phyloP scores from a whole-genome alignment of 2,329 filamentous ascomycete genomes.

The Cadophora malorum region DNA sequence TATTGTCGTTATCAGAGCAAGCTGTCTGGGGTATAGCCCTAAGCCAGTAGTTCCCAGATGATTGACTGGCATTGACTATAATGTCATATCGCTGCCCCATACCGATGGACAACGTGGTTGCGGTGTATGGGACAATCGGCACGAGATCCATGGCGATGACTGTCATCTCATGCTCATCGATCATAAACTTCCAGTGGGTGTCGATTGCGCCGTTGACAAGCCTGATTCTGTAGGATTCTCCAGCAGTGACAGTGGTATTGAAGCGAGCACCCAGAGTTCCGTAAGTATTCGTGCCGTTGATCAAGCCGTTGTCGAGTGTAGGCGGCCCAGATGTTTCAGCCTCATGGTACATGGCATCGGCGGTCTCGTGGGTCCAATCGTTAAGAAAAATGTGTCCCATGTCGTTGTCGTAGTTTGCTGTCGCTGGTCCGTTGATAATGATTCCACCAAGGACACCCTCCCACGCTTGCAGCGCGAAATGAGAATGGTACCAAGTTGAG shows the following conservation, averaged over 20 bases:
- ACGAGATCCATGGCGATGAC: slow-evolving; percentile 65
- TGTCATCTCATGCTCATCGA: slow-evolving; percentile 61
- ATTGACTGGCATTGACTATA: slow-evolving; percentile 55
- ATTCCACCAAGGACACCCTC: slow-evolving; percentile 66
- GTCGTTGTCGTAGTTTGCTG: slow-evolving; percentile 65
- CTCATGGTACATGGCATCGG: slow-evolving; percentile 31
- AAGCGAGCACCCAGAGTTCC: slow-evolving; percentile 34
- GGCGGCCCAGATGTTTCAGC: slow-evolving; percentile 36
- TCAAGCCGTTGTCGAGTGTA: slow-evolving; percentile 43
- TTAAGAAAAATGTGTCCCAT: slow-evolving; percentile 55
- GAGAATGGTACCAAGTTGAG: slow-evolving; percentile 65
- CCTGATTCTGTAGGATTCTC: slow-evolving; percentile 52
- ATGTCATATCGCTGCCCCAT: slow-evolving; percentile 53
- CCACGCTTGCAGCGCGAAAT: slow-evolving; percentile 56
- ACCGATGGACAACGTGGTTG: slow-evolving; percentile 52
- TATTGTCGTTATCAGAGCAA: slow-evolving; percentile 63
- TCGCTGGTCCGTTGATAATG: slow-evolving; percentile 64
- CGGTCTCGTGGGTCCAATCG: slow-evolving; percentile 43
- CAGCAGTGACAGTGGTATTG: slow-evolving; percentile 47
- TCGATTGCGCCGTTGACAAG: slow-evolving; percentile 50
- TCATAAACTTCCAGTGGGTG: slow-evolving; percentile 49
- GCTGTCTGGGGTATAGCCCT: slow-evolving; percentile 59
- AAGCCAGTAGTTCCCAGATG: slow-evolving; percentile 62
- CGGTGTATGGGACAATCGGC: slow-evolving; percentile 60
- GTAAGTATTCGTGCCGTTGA: slow-evolving; percentile 40